phyloP scores from a whole-genome alignment of 495 filamentous ascomycete species.

The Patellaria atrata region DNA sequence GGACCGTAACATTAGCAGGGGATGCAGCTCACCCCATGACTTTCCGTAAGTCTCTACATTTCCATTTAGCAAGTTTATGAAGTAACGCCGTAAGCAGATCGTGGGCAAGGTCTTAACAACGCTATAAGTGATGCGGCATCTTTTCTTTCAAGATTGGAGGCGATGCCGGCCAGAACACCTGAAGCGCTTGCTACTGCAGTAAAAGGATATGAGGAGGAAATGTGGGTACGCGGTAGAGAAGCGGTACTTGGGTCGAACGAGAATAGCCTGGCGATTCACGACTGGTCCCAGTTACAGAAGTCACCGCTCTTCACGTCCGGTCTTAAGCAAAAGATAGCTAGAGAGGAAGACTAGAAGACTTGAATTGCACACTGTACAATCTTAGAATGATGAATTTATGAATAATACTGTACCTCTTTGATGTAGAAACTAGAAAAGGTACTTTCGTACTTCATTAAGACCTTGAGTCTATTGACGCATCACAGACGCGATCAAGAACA shows the following conservation, averaged over 20 bases:
- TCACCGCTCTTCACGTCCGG: slow-evolving; percentile 15
- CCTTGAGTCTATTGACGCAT: too few relatives aligned
- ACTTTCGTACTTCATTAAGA: too few relatives aligned
- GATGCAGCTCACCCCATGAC: slow-evolving; percentile 41
- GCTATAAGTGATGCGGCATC: slow-evolving; percentile 31
- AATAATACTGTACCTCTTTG: too few relatives aligned
- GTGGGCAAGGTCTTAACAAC: slow-evolving; percentile 38
- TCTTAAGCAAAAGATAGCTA: too few relatives aligned
- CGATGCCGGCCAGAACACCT: background rate
- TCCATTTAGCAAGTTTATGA: too few relatives aligned
- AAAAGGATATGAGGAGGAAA: slow-evolving; percentile 25
- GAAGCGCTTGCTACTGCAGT: slow-evolving; percentile 13
- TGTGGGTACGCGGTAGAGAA: slow-evolving; percentile 22
- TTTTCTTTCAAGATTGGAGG: slow-evolving; percentile 16
- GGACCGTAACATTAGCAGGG: slow-evolving; percentile 33
- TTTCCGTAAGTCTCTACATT: slow-evolving; percentile 33
- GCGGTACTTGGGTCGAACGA: slow-evolving; percentile 20
- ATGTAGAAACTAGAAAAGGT: too few relatives aligned
- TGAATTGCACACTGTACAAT: too few relatives aligned
- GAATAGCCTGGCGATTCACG: slow-evolving; percentile 27
- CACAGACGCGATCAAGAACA: too few relatives aligned
- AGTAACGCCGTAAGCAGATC: too few relatives aligned
- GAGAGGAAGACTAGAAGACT: too few relatives aligned
- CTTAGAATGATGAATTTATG: too few relatives aligned
- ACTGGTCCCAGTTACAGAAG: slow-evolving; percentile 24